phyloP scores from a whole-genome alignment of 441 rosid genomes.

The Pelargonium fulgidum region DNA sequence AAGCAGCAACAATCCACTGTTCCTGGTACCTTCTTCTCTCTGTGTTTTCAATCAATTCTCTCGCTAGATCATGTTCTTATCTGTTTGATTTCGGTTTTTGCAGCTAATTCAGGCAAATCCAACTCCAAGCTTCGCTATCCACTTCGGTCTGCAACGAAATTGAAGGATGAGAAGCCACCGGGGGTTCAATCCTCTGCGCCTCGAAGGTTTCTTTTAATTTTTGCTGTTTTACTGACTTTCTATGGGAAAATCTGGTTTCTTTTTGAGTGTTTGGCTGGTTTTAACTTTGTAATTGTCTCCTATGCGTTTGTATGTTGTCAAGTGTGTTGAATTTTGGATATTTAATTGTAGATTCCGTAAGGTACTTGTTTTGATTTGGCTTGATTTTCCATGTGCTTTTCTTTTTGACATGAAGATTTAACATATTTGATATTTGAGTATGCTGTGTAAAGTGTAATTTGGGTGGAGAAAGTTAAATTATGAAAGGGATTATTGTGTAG shows the following conservation, averaged over 20 bases:
- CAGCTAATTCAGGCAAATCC: slow-evolving; percentile 30
- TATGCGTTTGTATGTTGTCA: not conserved
- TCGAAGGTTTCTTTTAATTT: slow-evolving; percentile 37
- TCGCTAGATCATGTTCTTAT: not conserved
- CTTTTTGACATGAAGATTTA: not conserved
- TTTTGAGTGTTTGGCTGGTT: not conserved
- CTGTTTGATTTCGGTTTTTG: not conserved
- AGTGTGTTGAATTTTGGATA: not conserved
- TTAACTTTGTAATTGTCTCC: not conserved
- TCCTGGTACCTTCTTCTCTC: not conserved
- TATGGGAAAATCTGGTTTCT: not conserved
- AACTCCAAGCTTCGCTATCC: slow-evolving; percentile 59
- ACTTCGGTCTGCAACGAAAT: slow-evolving; percentile 55
- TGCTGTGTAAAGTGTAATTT: not conserved
- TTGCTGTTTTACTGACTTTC: not conserved
- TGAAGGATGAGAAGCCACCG: slow-evolving; percentile 17
- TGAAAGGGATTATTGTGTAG: not conserved
- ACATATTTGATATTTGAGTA: not conserved
- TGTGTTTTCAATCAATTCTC: not conserved
- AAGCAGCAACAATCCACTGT: not conserved
- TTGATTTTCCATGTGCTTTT: not conserved
- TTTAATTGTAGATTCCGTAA: not conserved
- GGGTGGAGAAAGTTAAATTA: not conserved
- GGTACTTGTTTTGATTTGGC: not conserved
- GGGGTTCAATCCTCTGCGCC: slow-evolving; percentile 41